Base-by-base conservation (phyloP, 73 alveolate genomes). In the Symbiodinium pilosum region DNA sequence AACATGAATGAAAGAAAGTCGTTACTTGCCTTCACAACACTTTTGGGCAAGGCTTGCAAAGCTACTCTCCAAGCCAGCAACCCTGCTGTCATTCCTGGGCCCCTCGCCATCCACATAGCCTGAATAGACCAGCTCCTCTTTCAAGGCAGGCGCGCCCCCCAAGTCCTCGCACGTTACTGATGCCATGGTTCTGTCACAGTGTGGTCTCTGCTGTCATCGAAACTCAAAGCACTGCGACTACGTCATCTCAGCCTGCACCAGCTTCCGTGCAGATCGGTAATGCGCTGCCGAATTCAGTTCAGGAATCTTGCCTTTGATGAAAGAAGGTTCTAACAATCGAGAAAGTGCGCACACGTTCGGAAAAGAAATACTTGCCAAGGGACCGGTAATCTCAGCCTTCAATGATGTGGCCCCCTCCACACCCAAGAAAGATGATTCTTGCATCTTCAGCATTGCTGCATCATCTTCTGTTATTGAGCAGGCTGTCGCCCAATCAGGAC, bases 241-340 rank as follows among this genome's bases (percentile, higher is more conserved):
- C n/a, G n/a, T n/a, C n/a, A n/a, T n/a, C n/a, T n/a, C n/a, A 44
- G 43, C 97, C 97, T 91, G 97, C 88, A 91, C 84, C 83, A 91
- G 51, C 26, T 68, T 91, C 36, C 97, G 71, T 30, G 97, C 97
- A 39, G 97, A 91, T 54, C 97, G 87, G n/a, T 91, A 91, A 81
- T 91, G 97, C 18, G 97, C 97, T 43, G 97, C 97, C 11, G 97
- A 91, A n/a, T 91, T 91, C 56, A 91, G 88, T 26, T 91, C 97
- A 3, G 97, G 97, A 69, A 91, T 91, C 88, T 91, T 91, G 52
- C 97, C 97, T 91, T 87, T 30, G 52, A 26, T 47, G 21, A 9
- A 14, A 47, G 6, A 47, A 47, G 21, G 21, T 14, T 47, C 59
- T 6, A 14, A 14, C 21, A 47, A 6, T 47, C 59, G 59, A 47